Base-by-base conservation (phyloP, 2,329 filamentous ascomycete genomes). In the Mycosphaerelloides madeirae region DNA sequence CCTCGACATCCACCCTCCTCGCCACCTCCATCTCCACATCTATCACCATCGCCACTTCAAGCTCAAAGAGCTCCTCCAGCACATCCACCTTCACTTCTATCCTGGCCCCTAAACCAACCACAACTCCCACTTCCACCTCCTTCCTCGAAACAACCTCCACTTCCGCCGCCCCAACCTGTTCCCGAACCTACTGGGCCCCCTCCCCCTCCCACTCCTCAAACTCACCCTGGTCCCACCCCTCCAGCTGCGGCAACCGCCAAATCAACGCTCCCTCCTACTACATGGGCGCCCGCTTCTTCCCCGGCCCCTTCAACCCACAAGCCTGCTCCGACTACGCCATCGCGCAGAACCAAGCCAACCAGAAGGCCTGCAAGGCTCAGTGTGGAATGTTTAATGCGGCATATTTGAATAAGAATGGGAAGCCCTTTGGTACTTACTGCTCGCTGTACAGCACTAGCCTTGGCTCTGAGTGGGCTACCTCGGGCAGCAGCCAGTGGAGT, bases 311-410 rank as follows among this genome's bases (percentile, higher is more conserved):
- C 59, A 54, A 63, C 50, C 54, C 60, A 5, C 41, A 54, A 22
- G 36, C 57, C 46, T 64, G 61, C 55, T 46, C 45, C 29, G 41
- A 54, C 45, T 51, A 51, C 31, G 50, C 52, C 9, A 31, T 51
- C 18, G 33, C 38, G 9, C 33, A 54, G 41, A 46, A 52, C 37
- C 31, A 31, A 6, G 54, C 57, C 9, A 41, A 51, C 41, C 11
- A 12, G 9, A 46, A 48, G 28, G 53, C 54, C 15, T 29, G 33
- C 3, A 50, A 41, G 32, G 47, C 33, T 41, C 58, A 54, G 39
- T 56, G 49, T 53, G 58, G 62, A 42, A 57, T 57, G 44, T 59
- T 62, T 53, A 64, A 62, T 42, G 55, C 59, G 3, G 59, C 56
- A 48, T 55, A 52, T 40, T 40, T 62, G 19, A 44, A 57, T 36